Base-by-base conservation (phyloP, 192 early-diverging fungal species). In the Chytriomyces confervae region DNA sequence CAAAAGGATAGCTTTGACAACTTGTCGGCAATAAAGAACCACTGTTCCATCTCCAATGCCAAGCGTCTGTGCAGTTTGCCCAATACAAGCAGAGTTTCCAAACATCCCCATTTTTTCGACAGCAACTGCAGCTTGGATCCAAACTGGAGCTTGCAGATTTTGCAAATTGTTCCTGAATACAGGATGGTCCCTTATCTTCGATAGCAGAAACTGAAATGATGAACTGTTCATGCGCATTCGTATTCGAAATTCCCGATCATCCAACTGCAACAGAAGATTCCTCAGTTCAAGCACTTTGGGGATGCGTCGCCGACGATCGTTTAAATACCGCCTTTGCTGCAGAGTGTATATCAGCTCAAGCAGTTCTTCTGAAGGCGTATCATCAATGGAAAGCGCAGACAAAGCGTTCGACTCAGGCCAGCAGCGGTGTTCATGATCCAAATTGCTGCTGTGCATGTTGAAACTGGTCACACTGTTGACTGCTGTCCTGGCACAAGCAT, bases 31-130 rank as follows among this genome's bases (percentile, higher is more conserved):
- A 27, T 43, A 65, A 10, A 75, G 29, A 10, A 62, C 48, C 8
- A 75, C 61, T 1, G 73, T 66, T 47, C 73, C 61, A n/a, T 64
- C 45, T 10, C 13, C 7, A 67, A 75, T 66, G 10, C 62, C 73
- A 16, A 62, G 16, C 1, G 64, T 62, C 49, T 66, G 73, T 13
- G 61, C 73, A 23, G 43, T 29, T 27, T 5, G 36, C 43, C 51
- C 73, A 23, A 67, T 10, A 23, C 18, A 29, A 66, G 45, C 1
- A 3, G 61, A 60, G 27, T 67, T 75, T 20, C 73, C 45, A 7
- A n/a, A 62, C 3, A 20, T 66, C 45, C 73, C 48, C 9, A 43
- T 50, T 66, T 62, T 20, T 44, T 75, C 62, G 0, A 75, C 23
- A 2, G 72, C 44, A 9, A 75, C 45, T 7, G 64, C 11, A 7